These are phyloP conservation scores for Arthromyces matolae DNA, from an alignment of 768 basidiomycete species.

Conservation along the genomic window DNA sequence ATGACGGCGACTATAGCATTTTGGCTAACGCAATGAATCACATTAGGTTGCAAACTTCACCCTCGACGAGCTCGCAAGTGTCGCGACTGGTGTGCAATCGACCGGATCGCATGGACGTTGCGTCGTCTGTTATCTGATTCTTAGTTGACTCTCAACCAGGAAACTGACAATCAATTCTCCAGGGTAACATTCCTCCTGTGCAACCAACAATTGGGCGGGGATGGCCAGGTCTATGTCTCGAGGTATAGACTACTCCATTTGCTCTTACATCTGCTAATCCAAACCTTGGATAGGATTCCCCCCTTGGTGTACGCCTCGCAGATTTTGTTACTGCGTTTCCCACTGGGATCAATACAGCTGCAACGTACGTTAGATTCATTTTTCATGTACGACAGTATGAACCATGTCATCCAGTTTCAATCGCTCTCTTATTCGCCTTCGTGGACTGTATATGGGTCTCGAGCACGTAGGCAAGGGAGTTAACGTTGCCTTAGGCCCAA, in stretches of 20 bases:
- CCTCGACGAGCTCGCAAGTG: conserved; percentile 45
- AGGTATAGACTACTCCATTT: conserved; percentile 25
- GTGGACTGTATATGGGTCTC: conserved; percentile 67
- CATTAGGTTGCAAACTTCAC: conserved; percentile 32
- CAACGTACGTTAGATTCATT: conserved; percentile 45
- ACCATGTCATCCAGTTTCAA: conserved; percentile 13
- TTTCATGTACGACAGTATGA: not conserved
- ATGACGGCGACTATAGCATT: no score
- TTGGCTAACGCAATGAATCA: not conserved
- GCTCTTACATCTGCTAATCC: not conserved
- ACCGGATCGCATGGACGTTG: conserved; percentile 37
- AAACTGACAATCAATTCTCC: not conserved
- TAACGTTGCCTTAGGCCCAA: conserved; percentile 59
- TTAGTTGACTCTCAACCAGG: not conserved
- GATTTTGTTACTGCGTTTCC: conserved; percentile 63
- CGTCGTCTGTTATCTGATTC: conserved; percentile 28
- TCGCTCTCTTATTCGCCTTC: conserved; percentile 59
- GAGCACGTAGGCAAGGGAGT: conserved; percentile 77
- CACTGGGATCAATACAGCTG: conserved; percentile 59
- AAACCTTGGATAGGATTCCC: conserved; percentile 31
- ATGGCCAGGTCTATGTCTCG: conserved; percentile 52
- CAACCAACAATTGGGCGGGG: conserved; percentile 17
- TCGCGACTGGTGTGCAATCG: conserved; percentile 46
- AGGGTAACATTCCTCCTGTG: conserved; percentile 43
- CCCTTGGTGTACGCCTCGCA: conserved; percentile 59